Evolutionary conservation across 2,329 filamentous ascomycete genomes (phyloP).

Genomic region (Scytalidium lignicola): DNA sequence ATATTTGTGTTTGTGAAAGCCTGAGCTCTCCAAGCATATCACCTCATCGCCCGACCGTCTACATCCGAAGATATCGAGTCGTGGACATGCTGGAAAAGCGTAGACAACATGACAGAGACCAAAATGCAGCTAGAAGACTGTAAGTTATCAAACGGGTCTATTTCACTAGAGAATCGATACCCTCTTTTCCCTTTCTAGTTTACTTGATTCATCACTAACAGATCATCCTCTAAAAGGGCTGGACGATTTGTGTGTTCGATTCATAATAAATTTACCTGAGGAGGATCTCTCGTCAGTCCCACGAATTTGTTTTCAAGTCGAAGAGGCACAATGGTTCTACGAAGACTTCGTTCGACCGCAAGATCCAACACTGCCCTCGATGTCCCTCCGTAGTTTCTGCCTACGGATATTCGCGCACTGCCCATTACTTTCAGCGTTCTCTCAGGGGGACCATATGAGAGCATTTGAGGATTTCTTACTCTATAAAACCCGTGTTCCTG

Average conservation of each 20-base stretch:
- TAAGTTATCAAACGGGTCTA: constrained; percentile 37
- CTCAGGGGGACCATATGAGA: constrained; percentile 68
- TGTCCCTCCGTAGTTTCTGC: constrained; percentile 81
- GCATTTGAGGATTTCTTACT: constrained; percentile 89
- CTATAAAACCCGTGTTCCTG: constrained; percentile 93
- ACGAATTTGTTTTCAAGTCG: constrained; percentile 96
- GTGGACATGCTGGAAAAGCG: constrained; percentile 57
- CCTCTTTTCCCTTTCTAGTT: background rate
- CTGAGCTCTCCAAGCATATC: background rate
- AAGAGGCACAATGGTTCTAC: constrained; percentile 99
- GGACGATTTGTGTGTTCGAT: constrained; percentile 96
- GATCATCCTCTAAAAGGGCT: constrained; percentile 55
- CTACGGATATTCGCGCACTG: constrained; percentile 91
- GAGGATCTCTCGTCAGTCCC: constrained; percentile 87
- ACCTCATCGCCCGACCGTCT: constrained; percentile 3
- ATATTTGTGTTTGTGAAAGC: background rate
- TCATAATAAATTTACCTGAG: constrained; percentile 92
- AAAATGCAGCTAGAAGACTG: constrained; percentile 90
- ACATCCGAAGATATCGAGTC: constrained; percentile 13
- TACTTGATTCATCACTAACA: constrained; percentile 12
- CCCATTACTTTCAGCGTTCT: constrained; percentile 77
- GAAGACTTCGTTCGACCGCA: constrained; percentile 96
- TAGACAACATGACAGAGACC: constrained; percentile 64
- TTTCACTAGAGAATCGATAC: constrained; percentile 56
- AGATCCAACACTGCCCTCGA: constrained; percentile 77